Base-by-base conservation (phyloP, 2,329 filamentous ascomycete species). In the Didymella pinodella region DNA sequence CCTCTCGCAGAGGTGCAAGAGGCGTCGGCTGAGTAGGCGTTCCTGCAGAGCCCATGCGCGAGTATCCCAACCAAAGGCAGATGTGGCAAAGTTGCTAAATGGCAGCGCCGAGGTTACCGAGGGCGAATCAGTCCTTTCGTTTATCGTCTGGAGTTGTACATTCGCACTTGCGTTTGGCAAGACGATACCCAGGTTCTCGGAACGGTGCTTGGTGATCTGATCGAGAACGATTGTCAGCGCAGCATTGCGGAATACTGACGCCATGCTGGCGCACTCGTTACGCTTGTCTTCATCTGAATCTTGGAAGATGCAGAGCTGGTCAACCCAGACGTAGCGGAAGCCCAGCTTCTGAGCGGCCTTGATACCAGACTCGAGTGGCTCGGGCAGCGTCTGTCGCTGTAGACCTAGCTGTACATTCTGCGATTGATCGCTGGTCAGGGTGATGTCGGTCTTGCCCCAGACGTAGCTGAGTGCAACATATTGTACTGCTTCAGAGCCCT, bases 21-120 rank as follows among this genome's bases (percentile, higher is more conserved):
- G 65, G 14, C 75, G 68, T 14, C 64, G 69, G 25, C 73, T 74
- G 16, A 78, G 75, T 0, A 77, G 67, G 10, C 74, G 70, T 48
- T 77, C 75, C 63, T 77, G 75, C 2, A 76, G 66, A 8, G 62
- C 65, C 75, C 75, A 78, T 16, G 71, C 69, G 18, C 75, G 65
- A 55, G 74, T 77, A 66, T 76, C 69, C 73, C 71, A 74, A 14
- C 63, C 68, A 31, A 75, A 74, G 46, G 66, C 71, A 12, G 68
- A 64, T 1, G 60, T 54, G 3, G 48, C 28, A 18, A 68, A 68
- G 32, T 65, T 61, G 36, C 62, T 55, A 3, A 48, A 28, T 6
- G 65, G 64, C 3, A 67, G 60, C 25, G 54, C 26, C 28, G 64
- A 49, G 26, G 59, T 55, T 20, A 63, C 57, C n/a, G 65, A 58